These are phyloP conservation scores for Chaetomium sp. DNA, from an alignment of 2,329 filamentous ascomycete genomes.

Conservation along the genomic window DNA sequence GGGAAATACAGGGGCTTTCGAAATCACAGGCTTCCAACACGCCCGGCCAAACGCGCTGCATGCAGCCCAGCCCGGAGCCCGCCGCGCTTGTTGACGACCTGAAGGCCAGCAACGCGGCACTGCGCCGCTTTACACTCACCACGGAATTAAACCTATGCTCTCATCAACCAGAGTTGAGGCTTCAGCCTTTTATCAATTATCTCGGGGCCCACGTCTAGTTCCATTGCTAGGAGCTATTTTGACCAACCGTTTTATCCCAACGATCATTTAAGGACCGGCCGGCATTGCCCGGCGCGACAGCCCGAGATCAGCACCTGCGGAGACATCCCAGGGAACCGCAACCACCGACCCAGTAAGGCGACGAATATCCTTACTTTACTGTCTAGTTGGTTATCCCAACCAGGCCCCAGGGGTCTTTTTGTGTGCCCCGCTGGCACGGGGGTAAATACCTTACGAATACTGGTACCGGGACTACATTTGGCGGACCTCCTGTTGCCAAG, in stretches of 20 bases:
- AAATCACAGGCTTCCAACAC: background rate
- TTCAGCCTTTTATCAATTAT: background rate
- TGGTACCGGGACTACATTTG: background rate
- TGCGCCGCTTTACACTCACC: too few relatives aligned
- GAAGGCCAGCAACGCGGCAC: too few relatives aligned
- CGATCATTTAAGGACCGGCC: too few relatives aligned
- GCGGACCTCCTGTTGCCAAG: background rate
- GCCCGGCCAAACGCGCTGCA: too few relatives aligned
- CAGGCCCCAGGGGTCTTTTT: background rate
- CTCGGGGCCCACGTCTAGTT: background rate
- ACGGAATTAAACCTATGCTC: too few relatives aligned
- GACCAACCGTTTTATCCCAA: too few relatives aligned
- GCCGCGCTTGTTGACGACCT: too few relatives aligned
- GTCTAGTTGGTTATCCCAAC: background rate
- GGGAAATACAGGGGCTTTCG: background rate
- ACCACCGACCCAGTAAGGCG: background rate
- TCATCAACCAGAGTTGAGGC: background rate
- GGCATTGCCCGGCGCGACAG: background rate
- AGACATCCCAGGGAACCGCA: background rate
- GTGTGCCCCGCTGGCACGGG: background rate
- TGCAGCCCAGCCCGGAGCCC: too few relatives aligned
- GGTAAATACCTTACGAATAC: background rate
- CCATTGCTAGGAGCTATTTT: too few relatives aligned
- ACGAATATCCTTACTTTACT: background rate
- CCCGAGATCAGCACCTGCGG: background rate